Evolutionary conservation across 1,284 basidiomycete genomes (phyloP).

Genomic region (Papiliotrema laurentii): DNA sequence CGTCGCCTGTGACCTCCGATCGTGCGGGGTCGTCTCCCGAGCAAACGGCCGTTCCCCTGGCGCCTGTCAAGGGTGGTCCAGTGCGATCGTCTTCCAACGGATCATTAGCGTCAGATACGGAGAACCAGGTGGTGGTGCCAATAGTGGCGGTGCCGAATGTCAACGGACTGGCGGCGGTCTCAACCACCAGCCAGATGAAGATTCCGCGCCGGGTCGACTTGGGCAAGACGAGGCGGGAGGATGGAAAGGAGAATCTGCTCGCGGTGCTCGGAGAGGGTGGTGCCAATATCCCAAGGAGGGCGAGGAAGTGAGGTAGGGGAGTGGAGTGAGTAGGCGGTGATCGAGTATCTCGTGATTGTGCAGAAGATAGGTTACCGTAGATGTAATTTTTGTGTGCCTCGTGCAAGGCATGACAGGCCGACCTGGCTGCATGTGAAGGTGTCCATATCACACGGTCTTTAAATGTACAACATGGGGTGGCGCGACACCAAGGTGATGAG

Average conservation of each 20-base stretch:
- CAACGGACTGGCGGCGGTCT: too few relatives aligned
- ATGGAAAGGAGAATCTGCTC: background rate
- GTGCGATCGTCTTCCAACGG: background rate
- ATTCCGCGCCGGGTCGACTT: background rate
- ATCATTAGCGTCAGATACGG: background rate
- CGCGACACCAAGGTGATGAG: too few relatives aligned
- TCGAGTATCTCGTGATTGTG: too few relatives aligned
- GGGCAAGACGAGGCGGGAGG: slow-evolving; percentile 2
- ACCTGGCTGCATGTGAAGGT: too few relatives aligned
- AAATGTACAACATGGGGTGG: too few relatives aligned
- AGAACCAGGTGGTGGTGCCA: background rate
- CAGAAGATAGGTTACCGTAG: too few relatives aligned
- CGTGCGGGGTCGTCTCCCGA: background rate
- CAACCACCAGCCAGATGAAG: background rate
- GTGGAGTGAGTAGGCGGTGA: too few relatives aligned
- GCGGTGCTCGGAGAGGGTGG: slow-evolving; percentile 10
- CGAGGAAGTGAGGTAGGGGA: background rate
- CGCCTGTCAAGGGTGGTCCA: background rate
- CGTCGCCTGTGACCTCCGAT: background rate
- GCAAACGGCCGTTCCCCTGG: background rate
- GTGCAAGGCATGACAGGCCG: too few relatives aligned
- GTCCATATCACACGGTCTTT: too few relatives aligned
- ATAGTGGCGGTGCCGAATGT: background rate
- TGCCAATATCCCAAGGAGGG: slow-evolving; percentile 8
- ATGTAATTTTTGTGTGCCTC: too few relatives aligned